Evolutionary conservation across 2,329 filamentous ascomycete genomes (phyloP).

Genomic region (Neonectria faginata): DNA sequence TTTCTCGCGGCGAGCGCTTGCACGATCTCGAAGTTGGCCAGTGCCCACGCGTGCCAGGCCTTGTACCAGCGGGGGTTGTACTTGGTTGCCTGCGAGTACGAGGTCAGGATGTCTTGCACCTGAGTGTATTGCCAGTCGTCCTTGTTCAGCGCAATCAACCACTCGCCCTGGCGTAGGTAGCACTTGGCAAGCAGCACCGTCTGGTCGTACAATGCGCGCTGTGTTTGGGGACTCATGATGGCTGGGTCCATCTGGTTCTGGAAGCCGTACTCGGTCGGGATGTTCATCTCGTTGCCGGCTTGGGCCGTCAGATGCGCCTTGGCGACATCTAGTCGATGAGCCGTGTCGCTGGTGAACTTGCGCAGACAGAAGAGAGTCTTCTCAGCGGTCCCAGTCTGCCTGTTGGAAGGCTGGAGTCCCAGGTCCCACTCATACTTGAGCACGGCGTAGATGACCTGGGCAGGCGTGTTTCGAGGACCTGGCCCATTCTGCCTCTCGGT

Average conservation of each 20-base stretch:
- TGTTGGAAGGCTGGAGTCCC: constrained; percentile 69
- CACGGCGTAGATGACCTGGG: constrained; percentile 94
- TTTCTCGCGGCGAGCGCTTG: constrained; percentile 79
- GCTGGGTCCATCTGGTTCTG: constrained; percentile 60
- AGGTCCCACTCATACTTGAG: constrained; percentile 97
- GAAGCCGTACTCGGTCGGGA: constrained; percentile 62
- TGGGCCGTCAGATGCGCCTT: constrained; percentile 63
- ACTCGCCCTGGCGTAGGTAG: constrained; percentile 95
- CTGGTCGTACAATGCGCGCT: constrained; percentile 68
- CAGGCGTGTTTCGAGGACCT: constrained; percentile 63
- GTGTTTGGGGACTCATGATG: constrained; percentile 61
- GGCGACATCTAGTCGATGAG: constrained; percentile 65
- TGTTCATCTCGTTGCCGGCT: constrained; percentile 58
- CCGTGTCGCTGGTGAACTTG: constrained; percentile 70
- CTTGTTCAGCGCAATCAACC: constrained; percentile 87
- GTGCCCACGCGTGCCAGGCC: constrained; percentile 98
- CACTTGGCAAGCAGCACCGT: constrained; percentile 89
- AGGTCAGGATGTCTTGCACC: constrained; percentile 88
- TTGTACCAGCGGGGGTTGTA: constrained; percentile 98
- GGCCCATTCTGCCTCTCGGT: constrained; percentile 46
- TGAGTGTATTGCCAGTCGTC: constrained; percentile 90
- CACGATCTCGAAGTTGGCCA: constrained; percentile 98
- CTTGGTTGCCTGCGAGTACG: constrained; percentile 90
- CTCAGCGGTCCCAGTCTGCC: constrained; percentile 60
- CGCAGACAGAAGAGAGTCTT: constrained; percentile 70